Evolutionary conservation across 192 early-diverging fungal genomes (phyloP), one percentile per base, ranked within the genome.

Genomic region (Allomyces macrogynus): DNA sequence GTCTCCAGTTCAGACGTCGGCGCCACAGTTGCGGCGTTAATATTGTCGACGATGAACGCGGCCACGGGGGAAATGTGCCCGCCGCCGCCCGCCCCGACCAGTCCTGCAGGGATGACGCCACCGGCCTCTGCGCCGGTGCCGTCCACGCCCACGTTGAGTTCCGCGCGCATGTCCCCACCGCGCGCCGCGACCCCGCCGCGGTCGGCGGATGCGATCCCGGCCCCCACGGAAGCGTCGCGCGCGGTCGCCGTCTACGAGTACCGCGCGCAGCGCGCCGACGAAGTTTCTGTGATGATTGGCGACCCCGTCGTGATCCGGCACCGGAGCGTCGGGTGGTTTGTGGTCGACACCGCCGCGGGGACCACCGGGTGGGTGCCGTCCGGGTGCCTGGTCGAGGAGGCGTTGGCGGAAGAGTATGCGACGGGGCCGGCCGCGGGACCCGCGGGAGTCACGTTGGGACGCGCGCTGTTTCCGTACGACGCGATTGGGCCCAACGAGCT

Each of bases 231-330:
- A 57, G 8, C 49, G 49, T 57, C 49, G 2, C 49, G 49, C 20
- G 49, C 49, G 49, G 49, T 57, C 16, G 49, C 49, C 49, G 49
- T 57, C 49, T 57, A 57, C 49, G 49, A 57, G 44, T 49, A 49
- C 44, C 12, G 12, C 44, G 44, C 44, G 12, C 12, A 10, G 10
- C 44, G 44, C 44, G 12, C 44, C 44, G 44, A 49, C 44, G 44
- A 49, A 9, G 12, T 49, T 10, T 49, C 44, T 9, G 10, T 49
- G 44, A 49, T 49, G 12, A 49, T 49, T 49, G 44, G 44, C 18
- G 44, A 49, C 44, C 12, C 44, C 10, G 44, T 49, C 1, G 44
- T 49, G 12, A 18, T 49, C 12, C 44, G 44, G 18, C 18, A 10
- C 12, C 44, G 44, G 44, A 16, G 12, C 5, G 18, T 18, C 12